phyloP scores from a whole-genome alignment of 805 yeast genomes.

The Candida endomychidarum region DNA sequence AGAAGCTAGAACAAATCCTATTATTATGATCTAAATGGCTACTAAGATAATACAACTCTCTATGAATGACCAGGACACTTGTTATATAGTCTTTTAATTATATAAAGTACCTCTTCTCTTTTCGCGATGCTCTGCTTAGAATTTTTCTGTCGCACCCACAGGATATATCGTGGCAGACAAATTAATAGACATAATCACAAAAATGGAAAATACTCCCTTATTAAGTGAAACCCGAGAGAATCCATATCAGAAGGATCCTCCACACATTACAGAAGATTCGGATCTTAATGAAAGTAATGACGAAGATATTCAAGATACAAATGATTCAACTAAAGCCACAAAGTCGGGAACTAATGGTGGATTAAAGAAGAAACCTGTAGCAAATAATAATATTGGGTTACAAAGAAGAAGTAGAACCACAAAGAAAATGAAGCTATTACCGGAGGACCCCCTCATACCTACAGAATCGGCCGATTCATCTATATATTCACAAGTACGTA shows the following conservation, averaged over 20 bases:
- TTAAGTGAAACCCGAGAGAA: constrained; percentile 13
- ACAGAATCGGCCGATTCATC: constrained; percentile 21
- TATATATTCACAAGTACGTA: constrained; percentile 79
- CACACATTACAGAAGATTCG: background rate
- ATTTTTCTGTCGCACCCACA: background rate
- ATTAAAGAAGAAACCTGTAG: constrained; percentile 2
- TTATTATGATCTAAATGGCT: too few relatives aligned
- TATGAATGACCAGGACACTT: too few relatives aligned
- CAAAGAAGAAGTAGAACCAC: constrained; percentile 75
- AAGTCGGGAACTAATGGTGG: constrained; percentile 3
- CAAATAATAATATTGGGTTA: constrained; percentile 52
- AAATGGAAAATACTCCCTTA: constrained; percentile 10
- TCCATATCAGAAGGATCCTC: constrained; percentile 11
- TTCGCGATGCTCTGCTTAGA: constrained; percentile 2
- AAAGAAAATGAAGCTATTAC: constrained; percentile 69
- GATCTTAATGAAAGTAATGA: background rate
- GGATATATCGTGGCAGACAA: too few relatives aligned
- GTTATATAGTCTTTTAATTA: too few relatives aligned
- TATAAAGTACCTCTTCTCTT: constrained; percentile 4
- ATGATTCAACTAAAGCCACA: background rate
- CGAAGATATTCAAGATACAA: background rate
- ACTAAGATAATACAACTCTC: too few relatives aligned
- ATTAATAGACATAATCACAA: too few relatives aligned
- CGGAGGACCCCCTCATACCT: constrained; percentile 37
- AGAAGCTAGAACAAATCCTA: too few relatives aligned